Percentiles rank a stretch among this genome's conserved stretches.
Evolutionary conservation across 495 filamentous ascomycete species (phyloP).

Genomic region (Recurvomyces mirabilis): DNA sequence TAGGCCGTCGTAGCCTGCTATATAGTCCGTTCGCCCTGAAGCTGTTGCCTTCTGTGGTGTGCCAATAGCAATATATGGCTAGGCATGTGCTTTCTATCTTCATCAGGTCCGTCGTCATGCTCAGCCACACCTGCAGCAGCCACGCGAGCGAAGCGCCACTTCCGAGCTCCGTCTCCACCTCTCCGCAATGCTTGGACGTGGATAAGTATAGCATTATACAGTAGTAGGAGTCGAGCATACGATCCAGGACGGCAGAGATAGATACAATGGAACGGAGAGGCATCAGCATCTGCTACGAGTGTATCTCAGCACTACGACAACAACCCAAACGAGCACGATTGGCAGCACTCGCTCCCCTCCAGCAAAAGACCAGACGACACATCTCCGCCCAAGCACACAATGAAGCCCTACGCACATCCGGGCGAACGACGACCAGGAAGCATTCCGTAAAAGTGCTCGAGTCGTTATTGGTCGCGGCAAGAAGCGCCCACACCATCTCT

Average conservation of each 20-base stretch:
- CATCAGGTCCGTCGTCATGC: neutral
- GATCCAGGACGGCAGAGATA: too few relatives aligned
- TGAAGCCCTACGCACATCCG: conserved; percentile 2
- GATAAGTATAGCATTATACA: too few relatives aligned
- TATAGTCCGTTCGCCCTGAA: too few relatives aligned
- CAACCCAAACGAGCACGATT: neutral
- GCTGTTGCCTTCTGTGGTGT: too few relatives aligned
- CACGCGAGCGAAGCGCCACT: neutral
- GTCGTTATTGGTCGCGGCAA: conserved; percentile 7
- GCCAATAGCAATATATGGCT: too few relatives aligned
- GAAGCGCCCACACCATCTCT: conserved; percentile 6
- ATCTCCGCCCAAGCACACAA: conserved; percentile 7
- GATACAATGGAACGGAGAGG: conserved; percentile 11
- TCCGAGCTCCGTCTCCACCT: neutral
- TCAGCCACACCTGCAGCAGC: neutral
- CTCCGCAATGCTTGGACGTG: neutral
- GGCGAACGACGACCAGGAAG: neutral
- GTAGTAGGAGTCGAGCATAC: too few relatives aligned
- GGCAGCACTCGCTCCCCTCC: too few relatives aligned
- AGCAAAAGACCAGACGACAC: conserved; percentile 5
- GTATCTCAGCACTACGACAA: too few relatives aligned
- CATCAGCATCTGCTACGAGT: neutral
- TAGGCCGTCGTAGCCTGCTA: too few relatives aligned
- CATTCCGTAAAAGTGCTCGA: conserved; percentile 1
- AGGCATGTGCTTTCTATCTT: too few relatives aligned